These are phyloP conservation scores for Talaromyces sp. DNA, from an alignment of 2,329 filamentous ascomycete species.

Conservation along the genomic window DNA sequence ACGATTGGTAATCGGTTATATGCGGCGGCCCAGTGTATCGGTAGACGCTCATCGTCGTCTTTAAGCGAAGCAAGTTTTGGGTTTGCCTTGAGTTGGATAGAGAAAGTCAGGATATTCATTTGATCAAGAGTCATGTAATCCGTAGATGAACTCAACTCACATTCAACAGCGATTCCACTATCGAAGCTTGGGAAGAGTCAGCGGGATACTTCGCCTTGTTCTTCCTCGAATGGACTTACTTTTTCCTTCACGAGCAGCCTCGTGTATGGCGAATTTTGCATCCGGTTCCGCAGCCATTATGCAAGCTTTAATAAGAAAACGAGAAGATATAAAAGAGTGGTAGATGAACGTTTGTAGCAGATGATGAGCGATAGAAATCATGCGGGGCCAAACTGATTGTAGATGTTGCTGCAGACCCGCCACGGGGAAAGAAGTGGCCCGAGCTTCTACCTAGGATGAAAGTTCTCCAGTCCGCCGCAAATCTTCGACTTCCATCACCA, in stretches of 20 bases:
- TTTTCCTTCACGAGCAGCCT: conserved; percentile 77
- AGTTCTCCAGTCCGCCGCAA: conserved; percentile 9
- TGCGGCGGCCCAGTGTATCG: conserved; percentile 90
- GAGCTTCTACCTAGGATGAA: conserved; percentile 15
- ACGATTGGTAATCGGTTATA: conserved; percentile 74
- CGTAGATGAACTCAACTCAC: conserved; percentile 38
- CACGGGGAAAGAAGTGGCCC: conserved; percentile 12
- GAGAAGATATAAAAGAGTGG: background rate
- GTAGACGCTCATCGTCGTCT: conserved; percentile 83
- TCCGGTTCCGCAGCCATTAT: conserved; percentile 41
- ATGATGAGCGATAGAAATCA: background rate
- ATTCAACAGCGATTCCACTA: conserved; percentile 70
- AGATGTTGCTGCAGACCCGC: too few species aligned
- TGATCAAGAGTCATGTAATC: background rate
- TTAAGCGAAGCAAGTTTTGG: conserved; percentile 66
- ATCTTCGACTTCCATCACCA: background rate
- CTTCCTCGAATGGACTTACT: conserved; percentile 48
- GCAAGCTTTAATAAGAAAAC: background rate
- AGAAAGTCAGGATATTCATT: background rate
- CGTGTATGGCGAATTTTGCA: conserved; percentile 76
- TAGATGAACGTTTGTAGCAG: background rate
- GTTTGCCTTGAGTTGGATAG: conserved; percentile 56
- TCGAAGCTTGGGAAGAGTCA: conserved; percentile 48
- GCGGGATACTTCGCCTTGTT: background rate
- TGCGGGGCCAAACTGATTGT: conserved; percentile 9